Percentiles rank a stretch among this genome's conserved stretches.
Conservation (phyloP, 2,329 filamentous ascomycete genomes). For the Colletotrichum liaoningense region DNA sequence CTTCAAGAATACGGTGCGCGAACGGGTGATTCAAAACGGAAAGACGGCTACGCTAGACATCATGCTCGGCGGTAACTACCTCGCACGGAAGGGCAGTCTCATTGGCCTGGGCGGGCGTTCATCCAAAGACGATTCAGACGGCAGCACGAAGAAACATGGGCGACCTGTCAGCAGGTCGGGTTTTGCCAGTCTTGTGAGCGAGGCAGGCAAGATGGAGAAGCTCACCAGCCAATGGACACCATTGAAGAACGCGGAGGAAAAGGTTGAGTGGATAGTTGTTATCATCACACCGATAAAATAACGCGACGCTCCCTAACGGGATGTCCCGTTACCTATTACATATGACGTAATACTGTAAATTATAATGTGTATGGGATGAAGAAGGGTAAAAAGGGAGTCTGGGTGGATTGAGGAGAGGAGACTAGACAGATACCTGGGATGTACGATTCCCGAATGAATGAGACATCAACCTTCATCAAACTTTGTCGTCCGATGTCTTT, state of each 20-base stretch:
- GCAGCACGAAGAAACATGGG: slow-evolving; percentile 9
- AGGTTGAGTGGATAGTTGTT: slow-evolving; percentile 34
- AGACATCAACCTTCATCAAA: background rate
- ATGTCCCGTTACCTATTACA: rapidly evolving
- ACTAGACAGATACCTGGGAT: background rate
- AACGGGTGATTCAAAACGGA: slow-evolving; percentile 49
- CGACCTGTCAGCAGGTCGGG: slow-evolving; percentile 28
- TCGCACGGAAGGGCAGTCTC: slow-evolving; percentile 33
- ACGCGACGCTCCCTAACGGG: background rate
- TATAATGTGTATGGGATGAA: slow-evolving; percentile 16
- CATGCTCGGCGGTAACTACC: slow-evolving; percentile 26
- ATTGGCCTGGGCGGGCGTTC: slow-evolving; percentile 30
- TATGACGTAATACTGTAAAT: background rate
- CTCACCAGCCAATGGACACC: slow-evolving; percentile 36
- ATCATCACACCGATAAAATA: slow-evolving; percentile 30
- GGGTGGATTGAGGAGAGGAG: background rate
- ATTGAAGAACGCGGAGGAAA: slow-evolving; percentile 32
- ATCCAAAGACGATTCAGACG: slow-evolving; percentile 23
- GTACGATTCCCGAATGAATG: background rate
- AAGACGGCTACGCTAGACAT: slow-evolving; percentile 48
- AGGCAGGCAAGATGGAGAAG: slow-evolving; percentile 27
- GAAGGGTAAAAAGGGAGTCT: background rate
- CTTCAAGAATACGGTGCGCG: slow-evolving; percentile 57
- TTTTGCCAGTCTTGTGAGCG: slow-evolving; percentile 29
- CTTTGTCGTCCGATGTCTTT: background rate